Evolutionary conservation across 2,329 filamentous ascomycete species (phyloP), one percentile per base, ranked within the genome.

Genomic region (Xylariaceae sp.): DNA sequence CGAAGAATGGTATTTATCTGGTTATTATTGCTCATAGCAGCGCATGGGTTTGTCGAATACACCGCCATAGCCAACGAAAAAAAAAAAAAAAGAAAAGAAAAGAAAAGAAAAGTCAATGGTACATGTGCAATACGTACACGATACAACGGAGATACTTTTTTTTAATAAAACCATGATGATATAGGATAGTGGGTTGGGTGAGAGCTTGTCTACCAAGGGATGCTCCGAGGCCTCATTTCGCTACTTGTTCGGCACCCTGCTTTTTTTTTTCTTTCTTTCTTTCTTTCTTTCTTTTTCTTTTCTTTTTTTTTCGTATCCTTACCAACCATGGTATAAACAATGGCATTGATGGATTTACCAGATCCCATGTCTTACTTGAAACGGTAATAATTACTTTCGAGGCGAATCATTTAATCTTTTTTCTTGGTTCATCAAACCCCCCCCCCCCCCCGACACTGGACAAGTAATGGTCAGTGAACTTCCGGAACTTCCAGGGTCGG

Each of bases 131-230:
- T 40, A 40, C 39, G 39, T 40, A 40, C 3, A 19, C 12, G 7
- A 40, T 40, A 40, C 39, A 26, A 19, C 3, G n/a, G 9, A 19
- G 43, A 11, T 45, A 45, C 43, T 32, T 45, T 4, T 45, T 4
- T 9, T 9, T 29, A 19, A 19, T 19, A 19, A 19, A 34, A 27
- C 6, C 6, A 3, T 19, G 29, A 31, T 40, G 6, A 31, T 3
- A 32, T 9, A 53, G 34, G 19, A 48, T 35, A 54, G 43, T 55
- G 54, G 54, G 51, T 59, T 57, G 55, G 48, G 51, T 50, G 47
- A 59, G 48, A 43, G 49, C 47, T 37, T 39, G 34, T 47, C 11
- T 12, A 37, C 31, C 6, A 37, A 4, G 39, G 43, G 27, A 51
- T 44, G 46, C 35, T 41, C 39, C n/a, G 27, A 54, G 29, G 26